Base-by-base conservation (phyloP, 2,329 filamentous ascomycete species). In the Keithomyces neogunnii region DNA sequence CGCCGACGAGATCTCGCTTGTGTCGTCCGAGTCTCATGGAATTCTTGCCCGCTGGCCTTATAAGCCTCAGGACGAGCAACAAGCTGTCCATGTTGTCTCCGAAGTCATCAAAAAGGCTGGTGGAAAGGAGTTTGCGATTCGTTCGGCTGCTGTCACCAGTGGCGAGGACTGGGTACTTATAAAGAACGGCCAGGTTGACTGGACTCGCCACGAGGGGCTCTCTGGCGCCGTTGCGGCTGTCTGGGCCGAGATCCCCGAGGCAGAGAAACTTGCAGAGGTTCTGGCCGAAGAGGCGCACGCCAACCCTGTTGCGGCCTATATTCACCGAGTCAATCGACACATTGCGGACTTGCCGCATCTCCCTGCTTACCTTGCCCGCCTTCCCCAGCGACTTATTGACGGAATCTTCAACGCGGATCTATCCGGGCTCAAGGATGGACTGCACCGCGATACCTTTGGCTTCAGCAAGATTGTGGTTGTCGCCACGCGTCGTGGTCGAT, bases 221-320 rank as follows among this genome's bases (percentile, higher is more conserved):
- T 84, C 86, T n/a, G 85, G 84, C 44, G 83, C 82, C n/a, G 76
- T 89, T 30, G 84, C 88, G 49, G 91, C 89, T 38, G 81, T 82
- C 9, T 96, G 89, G 79, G 87, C 86, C 1, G 88, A 92, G 47
- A 78, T 89, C 5, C 84, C 85, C 10, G 82, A 85, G 57, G 79
- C 80, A 13, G 86, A 91, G 63, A 78, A 83, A 48, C 73, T 96
- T 47, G 89, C 84, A 5, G 85, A 88, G 64, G 88, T 89, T 32
- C 75, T 97, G 6, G 87, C 95, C 58, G 81, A 88, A 29, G 92
- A 99, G 69, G 87, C 88, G 3, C 87, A 96, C 63, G 86, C 85
- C 62, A 95, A 86, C 63, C 76, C 88, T 3, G 62, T 88, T 5
- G 75, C 80, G 9, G 93, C 93, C n/a, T 99, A 96, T 62, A 71